Evolutionary conservation across 2,329 filamentous ascomycete species (phyloP).

Genomic region (Ilyonectria destructans): DNA sequence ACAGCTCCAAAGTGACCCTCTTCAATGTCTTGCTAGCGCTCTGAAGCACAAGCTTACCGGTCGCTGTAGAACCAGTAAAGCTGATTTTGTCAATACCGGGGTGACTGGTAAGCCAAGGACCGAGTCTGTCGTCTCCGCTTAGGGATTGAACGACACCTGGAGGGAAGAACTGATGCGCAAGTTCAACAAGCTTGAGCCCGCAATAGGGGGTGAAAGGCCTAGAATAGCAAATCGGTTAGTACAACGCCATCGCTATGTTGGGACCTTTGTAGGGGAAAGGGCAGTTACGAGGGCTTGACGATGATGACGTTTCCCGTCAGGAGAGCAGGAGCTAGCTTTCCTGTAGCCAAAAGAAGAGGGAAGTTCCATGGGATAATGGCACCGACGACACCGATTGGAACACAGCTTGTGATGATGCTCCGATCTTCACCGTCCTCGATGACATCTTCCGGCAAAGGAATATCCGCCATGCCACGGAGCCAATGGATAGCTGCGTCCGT

Average conservation of each 20-base stretch:
- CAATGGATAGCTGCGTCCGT: constrained; percentile 26
- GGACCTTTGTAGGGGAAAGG: too few relatives aligned
- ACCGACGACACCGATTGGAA: neutral
- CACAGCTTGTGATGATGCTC: neutral
- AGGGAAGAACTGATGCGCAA: neutral
- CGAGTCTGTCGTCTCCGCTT: neutral
- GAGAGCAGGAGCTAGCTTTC: neutral
- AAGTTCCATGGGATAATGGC: neutral
- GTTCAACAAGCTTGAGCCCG: neutral
- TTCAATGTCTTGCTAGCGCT: neutral
- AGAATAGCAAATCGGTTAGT: too few relatives aligned
- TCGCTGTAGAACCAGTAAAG: neutral
- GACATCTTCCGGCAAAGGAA: too few relatives aligned
- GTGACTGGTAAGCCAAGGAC: neutral
- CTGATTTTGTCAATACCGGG: neutral
- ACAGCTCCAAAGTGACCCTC: neutral
- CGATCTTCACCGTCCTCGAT: neutral
- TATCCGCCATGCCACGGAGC: too few relatives aligned
- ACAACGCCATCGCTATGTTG: too few relatives aligned
- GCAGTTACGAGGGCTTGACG: neutral
- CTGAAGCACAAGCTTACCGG: neutral
- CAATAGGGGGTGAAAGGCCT: neutral
- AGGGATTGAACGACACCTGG: neutral
- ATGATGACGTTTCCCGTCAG: neutral
- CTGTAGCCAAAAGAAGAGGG: neutral